phyloP scores from a whole-genome alignment of 495 filamentous ascomycete species.

The Diplogelasinospora grovesii region DNA sequence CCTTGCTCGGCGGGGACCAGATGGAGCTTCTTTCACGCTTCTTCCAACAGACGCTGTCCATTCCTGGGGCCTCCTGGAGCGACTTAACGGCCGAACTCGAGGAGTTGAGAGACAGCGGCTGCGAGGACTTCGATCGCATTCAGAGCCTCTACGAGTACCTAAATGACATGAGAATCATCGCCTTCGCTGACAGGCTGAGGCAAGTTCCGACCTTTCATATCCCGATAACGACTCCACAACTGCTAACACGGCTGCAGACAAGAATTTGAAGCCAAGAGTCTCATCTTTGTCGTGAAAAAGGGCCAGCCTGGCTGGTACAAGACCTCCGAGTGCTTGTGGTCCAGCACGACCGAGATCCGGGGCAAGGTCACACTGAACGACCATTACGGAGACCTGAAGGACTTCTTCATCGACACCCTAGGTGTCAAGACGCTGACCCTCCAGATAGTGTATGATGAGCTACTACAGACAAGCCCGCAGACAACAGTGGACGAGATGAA shows the following conservation, averaged over 20 bases:
- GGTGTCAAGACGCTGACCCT: constrained; percentile 26
- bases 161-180: background rate
- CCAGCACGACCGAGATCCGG: constrained; percentile 27
- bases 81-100: background rate
- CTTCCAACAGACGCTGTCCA: constrained; percentile 1
- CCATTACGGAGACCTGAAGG: constrained; percentile 27
- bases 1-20: background rate
- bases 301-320: constrained; percentile 23
- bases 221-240: no score
- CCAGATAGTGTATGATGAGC: constrained; percentile 28
- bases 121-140: background rate
- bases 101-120: background rate
- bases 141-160: background rate
- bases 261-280: constrained; percentile 12
- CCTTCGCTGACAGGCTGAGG: background rate
- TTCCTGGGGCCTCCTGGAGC: no score
- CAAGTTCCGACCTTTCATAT: background rate
- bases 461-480: constrained; percentile 13
- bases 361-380: constrained; percentile 28
- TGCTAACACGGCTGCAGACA: background rate
- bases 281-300: constrained; percentile 21
- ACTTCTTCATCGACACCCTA: constrained; percentile 31
- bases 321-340: constrained; percentile 35
- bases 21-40: constrained; percentile 9
- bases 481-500: constrained; percentile 23